Evolutionary conservation across 164 flowering plant genomes (phyloP), one percentile per base, ranked within the genome.

Genomic region (Tinospora cordifolia): DNA sequence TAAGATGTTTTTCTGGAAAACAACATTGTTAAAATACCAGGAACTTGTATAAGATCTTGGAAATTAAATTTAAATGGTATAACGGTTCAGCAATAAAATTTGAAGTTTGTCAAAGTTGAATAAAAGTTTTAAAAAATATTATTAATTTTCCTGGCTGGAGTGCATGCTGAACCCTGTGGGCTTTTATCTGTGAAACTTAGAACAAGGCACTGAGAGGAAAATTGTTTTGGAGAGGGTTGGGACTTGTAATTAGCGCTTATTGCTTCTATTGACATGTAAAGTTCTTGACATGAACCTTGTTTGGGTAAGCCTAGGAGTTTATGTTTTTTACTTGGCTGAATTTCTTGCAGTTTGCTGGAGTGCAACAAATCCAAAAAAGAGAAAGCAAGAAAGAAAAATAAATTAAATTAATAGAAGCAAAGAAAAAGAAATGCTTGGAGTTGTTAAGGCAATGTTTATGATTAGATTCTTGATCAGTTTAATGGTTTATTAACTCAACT

Each of bases 1-100:
- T 93, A 87, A 87, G 88, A 65, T 70, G 24, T 51, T 71, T 2
- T 24, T 69, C 41, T 30, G 6, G 13, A 27, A 38, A 65, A 40
- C 10, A 36, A 21, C 44, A 64, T 22, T 54, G 21, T 19, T 21
- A 9, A 54, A 54, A 19, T 54, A 1, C 9, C 21, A 54, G 24
- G 24, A 54, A 54, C 60, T 44, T 54, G 60, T 24, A 54, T 54
- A 26, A 24, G 34, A 26, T 60, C 25, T 60, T 60, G 14, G 34
- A 5, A 26, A 5, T 26, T 12, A 60, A 24, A 60, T 26, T 26
- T 11, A 24, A 2, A 60, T 30, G 11, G 10, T 54, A 26, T 60
- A 26, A 12, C 63, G 26, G 30, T 60, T 60, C 14, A 60, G 30
- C 34, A 25, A 24, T 60, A 10, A 26, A 26, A 60, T 26, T 60